Evolutionary conservation across 345 rosid species (phyloP), one percentile per base, ranked within the genome.

Genomic region (Hypericum perforatum): DNA sequence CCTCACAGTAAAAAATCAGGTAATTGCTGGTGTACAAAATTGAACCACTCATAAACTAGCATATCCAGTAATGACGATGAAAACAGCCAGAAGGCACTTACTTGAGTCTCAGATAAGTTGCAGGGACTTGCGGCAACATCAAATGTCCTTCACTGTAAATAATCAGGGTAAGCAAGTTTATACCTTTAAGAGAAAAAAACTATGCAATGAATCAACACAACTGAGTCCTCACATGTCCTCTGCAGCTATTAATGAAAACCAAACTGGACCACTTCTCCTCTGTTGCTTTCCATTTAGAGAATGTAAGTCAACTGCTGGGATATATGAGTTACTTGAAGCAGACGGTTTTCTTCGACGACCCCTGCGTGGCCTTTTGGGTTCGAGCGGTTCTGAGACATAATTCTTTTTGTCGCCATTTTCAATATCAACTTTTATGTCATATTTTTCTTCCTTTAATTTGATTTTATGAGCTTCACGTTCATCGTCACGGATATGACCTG

Each of bases 241-340:
- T 39, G 62, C 61, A 56, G 71, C 66, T 37, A 67, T 49, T n/a
- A 67, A 44, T 44, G 71, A 67, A 53, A 67, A 67, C 71, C 62
- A 67, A 41, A 67, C 50, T 39, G 71, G 63, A 46, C 61, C 43
- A 45, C 8, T 29, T 56, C 62, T 56, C 41, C 62, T 61, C 14
- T 67, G 62, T 52, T 56, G 62, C 39, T 57, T 67, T 37, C 49
- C 48, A 51, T 41, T 41, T 42, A 57, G 53, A 39, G 54, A 16
- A 57, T 67, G 43, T 16, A 61, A 38, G 41, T 50, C 49, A 0
- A 52, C 41, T 51, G 71, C 45, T 45, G 70, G 48, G 11, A 66
- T 45, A 16, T 48, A 39, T 5, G 64, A 43, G 54, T 49, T 43
- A 39, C 14, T 43, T 16, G 32, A 22, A 22, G 22, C 40, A 9